A percentile compares a stretch with the other conserved stretches of the same genome.
Evolutionary conservation across 1,139 yeast genomes (phyloP).

Genomic region (Yamadazyma atmosphaerica): DNA sequence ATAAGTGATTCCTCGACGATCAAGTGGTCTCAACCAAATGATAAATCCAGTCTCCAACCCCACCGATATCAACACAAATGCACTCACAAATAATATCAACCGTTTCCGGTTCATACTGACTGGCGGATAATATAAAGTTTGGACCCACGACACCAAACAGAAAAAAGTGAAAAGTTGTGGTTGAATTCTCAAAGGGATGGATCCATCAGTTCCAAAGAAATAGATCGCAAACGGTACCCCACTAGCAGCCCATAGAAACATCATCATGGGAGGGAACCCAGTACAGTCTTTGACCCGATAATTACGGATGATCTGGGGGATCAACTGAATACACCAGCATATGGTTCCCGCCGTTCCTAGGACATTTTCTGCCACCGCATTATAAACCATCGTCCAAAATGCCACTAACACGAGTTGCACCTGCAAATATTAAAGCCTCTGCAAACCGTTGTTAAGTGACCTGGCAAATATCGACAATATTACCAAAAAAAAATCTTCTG

Average conservation of each 20-base stretch:
- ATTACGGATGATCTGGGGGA: constrained; percentile 81
- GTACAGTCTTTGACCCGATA: constrained; percentile 74
- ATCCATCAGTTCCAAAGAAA: constrained; percentile 69
- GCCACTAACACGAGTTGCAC: not conserved
- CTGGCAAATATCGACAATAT: not conserved
- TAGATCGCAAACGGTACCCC: constrained; percentile 85
- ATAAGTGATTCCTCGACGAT: constrained; percentile 65
- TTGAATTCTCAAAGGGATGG: constrained; percentile 78
- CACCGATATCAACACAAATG: constrained; percentile 46
- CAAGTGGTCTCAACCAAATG: constrained; percentile 65
- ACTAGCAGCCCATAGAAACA: constrained; percentile 80
- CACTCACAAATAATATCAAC: constrained; percentile 34
- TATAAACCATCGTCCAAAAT: constrained; percentile 15
- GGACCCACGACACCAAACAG: constrained; percentile 68
- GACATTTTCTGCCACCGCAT: constrained; percentile 62
- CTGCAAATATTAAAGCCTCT: not conserved
- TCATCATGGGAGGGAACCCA: constrained; percentile 83
- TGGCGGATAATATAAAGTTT: constrained; percentile 83
- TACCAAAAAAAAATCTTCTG: too few species aligned
- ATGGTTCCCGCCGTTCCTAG: constrained; percentile 89
- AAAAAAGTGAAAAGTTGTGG: constrained; percentile 82
- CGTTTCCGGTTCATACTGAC: constrained; percentile 36
- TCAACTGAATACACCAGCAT: constrained; percentile 85
- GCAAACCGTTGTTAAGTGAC: not conserved
- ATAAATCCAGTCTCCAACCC: constrained; percentile 73